A percentile compares a stretch with the other conserved stretches of the same genome.
Conservation (phyloP, 2,329 filamentous ascomycete genomes). For the Apiospora koreana region DNA sequence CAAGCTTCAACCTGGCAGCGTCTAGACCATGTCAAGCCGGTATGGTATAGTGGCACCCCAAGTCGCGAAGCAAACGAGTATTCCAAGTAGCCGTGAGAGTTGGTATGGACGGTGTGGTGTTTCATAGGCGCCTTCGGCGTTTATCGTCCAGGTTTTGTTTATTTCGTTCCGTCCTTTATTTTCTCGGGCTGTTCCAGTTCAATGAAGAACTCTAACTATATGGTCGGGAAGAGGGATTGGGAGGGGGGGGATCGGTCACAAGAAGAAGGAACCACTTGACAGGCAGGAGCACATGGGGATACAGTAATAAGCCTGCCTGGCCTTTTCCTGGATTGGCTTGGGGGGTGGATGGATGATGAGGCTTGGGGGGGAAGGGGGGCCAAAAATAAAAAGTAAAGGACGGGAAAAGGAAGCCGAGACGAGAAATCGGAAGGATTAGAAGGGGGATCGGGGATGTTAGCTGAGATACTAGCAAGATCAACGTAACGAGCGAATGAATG, state of each 20-base stretch:
- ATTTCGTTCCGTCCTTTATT: neutral
- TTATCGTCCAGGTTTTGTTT: neutral
- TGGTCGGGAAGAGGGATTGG: neutral
- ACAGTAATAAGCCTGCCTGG: conserved; percentile 3
- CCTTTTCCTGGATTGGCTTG: neutral
- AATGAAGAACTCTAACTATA: neutral
- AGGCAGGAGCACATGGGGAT: conserved; percentile 4
- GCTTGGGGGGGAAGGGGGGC: neutral
- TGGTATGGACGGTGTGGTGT: neutral
- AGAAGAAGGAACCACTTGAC: conserved; percentile 4
- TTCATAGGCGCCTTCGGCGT: neutral
- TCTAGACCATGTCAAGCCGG: neutral
- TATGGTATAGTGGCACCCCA: neutral
- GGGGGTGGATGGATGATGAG: neutral
- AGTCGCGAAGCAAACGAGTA: neutral
- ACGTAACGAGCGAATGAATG: neutral
- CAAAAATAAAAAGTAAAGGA: neutral
- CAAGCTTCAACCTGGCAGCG: conserved; percentile 1
- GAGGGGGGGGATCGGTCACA: neutral
- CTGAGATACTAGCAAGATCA: neutral
- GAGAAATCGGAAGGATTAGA: neutral
- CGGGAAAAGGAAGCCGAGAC: neutral
- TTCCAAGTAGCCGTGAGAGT: neutral
- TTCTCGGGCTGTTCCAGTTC: neutral
- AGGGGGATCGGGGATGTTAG: neutral